A percentile compares a stretch with the other conserved stretches of the same genome.
Conservation (phyloP, 208 protist species). For the Angomonas deanei region DNA sequence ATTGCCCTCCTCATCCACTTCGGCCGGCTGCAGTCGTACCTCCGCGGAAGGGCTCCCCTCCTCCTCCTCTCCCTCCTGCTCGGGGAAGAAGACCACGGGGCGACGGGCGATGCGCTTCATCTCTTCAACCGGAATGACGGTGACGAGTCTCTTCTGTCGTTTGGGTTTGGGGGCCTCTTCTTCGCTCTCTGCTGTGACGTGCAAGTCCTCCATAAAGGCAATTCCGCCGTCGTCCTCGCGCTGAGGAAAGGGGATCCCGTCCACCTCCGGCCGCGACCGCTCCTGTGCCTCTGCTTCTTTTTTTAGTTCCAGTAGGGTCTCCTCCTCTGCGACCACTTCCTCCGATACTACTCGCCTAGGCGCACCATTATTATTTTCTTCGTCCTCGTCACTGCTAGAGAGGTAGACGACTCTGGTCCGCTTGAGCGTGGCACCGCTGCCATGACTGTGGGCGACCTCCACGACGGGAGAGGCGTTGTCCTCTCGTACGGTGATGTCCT, state of each 20-base stretch:
- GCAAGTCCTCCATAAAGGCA: too few species aligned
- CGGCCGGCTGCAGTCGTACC: constrained; percentile 17
- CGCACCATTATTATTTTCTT: constrained; percentile 9
- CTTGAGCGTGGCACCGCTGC: neutral
- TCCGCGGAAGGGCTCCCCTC: constrained; percentile 5
- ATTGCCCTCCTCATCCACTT: constrained; percentile 39
- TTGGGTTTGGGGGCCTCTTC: too few species aligned
- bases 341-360: neutral
- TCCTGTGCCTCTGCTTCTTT: neutral
- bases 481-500: neutral
- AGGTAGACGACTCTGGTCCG: constrained; percentile 65
- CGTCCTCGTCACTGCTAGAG: constrained; percentile 70
- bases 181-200: neutral
- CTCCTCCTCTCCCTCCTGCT: constrained; percentile 8
- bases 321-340: neutral
- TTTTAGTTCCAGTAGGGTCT: neutral
- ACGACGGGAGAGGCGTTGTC: neutral
- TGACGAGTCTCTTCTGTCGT: too few species aligned
- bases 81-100: constrained; percentile 19
- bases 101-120: neutral
- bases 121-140: too few species aligned
- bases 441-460: neutral
- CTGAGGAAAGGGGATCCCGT: too few species aligned
- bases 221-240: too few species aligned
- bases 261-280: neutral